Base-by-base conservation (phyloP, 495 filamentous ascomycete species). In the Ramalina peruviana region DNA sequence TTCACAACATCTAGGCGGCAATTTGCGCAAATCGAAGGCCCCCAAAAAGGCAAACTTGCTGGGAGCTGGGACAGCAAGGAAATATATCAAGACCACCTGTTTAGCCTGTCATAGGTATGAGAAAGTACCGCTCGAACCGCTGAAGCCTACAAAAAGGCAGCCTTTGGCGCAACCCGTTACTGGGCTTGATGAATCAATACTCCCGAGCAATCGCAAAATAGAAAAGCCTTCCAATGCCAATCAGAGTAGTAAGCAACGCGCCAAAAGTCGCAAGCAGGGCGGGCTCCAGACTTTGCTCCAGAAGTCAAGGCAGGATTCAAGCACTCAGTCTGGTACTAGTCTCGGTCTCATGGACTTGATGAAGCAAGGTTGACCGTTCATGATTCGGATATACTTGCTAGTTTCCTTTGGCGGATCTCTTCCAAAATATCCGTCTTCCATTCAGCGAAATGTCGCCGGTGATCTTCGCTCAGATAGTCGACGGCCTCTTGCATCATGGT, bases 401-500 rank as follows among this genome's bases (percentile, higher is more conserved):
- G 33, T 12, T 75, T 72, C 47, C 80, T 58, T 41, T 70, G 67
- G 44, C 72, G 71, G 43, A 85, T 76, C 55, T 65, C 62, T 36
- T 55, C 61, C 62, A 89, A 53, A 13, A 92, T 78, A 21, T 64
- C 69, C 13, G 72, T 71, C 65, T 86, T 85, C 92, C 92, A 96
- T 17, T 67, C 65, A 20, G 67, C 60, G 63, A 82, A 94, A 27
- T 85, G 80, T 50, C 73, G 72, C 54, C 72, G 68, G 48, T 80
- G 80, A 44, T 76, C 70, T 20, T 85, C 80, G 49, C 81, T 83
- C 57, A 95, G 61, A 62, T 79, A 93, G 64, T 95, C 86, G 49
- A 88, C 80, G 40, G 76, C 72, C 51, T 84, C 81, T 64, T 93
- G 85, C 67, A 94, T 82, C 85, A 92, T 92, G 3, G 81, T 87